Evolutionary conservation across 176 grass and related monocot genomes (phyloP).

Genomic region (Hordeum marinum): DNA sequence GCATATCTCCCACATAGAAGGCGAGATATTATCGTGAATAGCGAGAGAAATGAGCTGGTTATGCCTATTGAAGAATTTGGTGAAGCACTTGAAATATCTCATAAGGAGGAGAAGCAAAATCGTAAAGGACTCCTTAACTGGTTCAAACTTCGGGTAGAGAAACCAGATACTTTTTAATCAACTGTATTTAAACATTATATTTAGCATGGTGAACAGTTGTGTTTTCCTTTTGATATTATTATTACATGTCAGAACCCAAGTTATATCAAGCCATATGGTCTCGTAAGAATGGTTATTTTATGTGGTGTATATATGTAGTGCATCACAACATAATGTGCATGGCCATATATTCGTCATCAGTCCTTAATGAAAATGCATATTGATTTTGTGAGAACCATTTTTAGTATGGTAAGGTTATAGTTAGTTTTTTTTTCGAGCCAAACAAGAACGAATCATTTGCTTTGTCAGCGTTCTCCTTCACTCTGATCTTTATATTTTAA

Average conservation of each 20-base stretch:
- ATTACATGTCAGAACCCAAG: not conserved
- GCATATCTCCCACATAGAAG: conserved; percentile 95
- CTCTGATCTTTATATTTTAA: conserved; percentile 17
- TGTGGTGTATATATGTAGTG: not conserved
- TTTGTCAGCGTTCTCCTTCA: not conserved
- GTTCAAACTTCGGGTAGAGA: conserved; percentile 86
- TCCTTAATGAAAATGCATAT: conserved; percentile 6
- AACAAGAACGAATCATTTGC: not conserved
- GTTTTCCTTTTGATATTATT: not conserved
- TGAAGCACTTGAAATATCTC: conserved; percentile 68
- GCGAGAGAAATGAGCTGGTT: conserved; percentile 73
- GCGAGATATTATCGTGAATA: conserved; percentile 79
- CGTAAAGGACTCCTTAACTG: conserved; percentile 95
- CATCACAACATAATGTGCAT: not conserved
- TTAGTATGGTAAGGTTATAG: not conserved
- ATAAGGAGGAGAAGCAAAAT: conserved; percentile 84
- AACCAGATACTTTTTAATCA: not conserved
- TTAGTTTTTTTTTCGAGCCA: not conserved
- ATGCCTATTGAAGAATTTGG: conserved; percentile 74
- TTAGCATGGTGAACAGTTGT: not conserved
- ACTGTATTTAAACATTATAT: not conserved
- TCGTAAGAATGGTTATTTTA: not conserved
- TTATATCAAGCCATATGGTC: conserved; percentile 3
- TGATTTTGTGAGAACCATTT: not conserved
- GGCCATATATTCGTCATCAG: not conserved